Base-by-base conservation (phyloP, 495 filamentous ascomycete genomes). In the Podospora didyma region DNA sequence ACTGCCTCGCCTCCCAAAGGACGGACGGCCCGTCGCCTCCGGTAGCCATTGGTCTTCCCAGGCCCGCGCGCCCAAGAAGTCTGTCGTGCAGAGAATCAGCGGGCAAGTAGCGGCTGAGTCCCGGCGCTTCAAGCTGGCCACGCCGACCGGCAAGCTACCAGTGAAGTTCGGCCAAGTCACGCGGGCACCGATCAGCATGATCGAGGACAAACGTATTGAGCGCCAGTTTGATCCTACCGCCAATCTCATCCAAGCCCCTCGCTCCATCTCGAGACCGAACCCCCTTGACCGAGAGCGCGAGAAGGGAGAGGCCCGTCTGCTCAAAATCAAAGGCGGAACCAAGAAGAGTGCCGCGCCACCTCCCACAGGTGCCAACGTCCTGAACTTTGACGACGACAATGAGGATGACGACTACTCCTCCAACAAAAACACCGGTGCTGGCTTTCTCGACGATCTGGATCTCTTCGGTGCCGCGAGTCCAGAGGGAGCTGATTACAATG, bases 111-210 rank as follows among this genome's bases (percentile, higher is more conserved):
- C 26, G 1, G 19, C 19, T 1, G 53, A 65, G 23, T 57, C 53
- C 39, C 44, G 35, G 2, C 59, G 59, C 48, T 49, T 68, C 49
- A 58, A 60, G 12, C 61, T 69, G 34, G 28, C 57, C 24, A 69
- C 63, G 2, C 59, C 62, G 1, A 62, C 62, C 0, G 63, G 65
- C 24, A 54, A 59, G 46, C 54, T 64, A 1, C 49, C 45, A 1
- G 64, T 70, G 2, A 48, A 31, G 11, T 9, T 56, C 7, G 63
- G 67, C 14, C 66, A 73, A 53, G 61, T 79, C 41, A 61, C 37
- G 6, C 62, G 56, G 24, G 75, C 74, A 0, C 77, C 77, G 12
- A 34, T 56, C 2, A 60, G 60, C 21, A 72, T 78, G 74, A 19
- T 72, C 0, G 59, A 69, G 37, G 71, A 73, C 14, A 55, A 64